phyloP scores from a whole-genome alignment of 257 asterid genomes.

The Asclepias syriaca region DNA sequence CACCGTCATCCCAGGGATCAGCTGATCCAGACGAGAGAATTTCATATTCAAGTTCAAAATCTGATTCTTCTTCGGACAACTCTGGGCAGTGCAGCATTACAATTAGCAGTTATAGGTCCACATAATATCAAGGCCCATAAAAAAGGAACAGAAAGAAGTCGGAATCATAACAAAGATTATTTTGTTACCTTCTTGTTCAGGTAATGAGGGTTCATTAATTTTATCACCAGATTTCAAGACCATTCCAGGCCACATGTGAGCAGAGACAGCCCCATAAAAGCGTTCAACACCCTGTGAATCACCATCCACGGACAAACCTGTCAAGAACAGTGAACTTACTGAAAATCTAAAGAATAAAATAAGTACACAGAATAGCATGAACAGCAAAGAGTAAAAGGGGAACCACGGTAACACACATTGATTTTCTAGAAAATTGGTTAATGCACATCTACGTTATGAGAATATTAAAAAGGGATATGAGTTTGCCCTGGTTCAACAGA shows the following conservation, averaged over 20 bases:
- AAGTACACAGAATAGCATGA: neutral
- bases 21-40: slow-evolving; percentile 70
- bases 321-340: slow-evolving; percentile 4
- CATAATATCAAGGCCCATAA: neutral
- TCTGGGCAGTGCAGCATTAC: slow-evolving; percentile 37
- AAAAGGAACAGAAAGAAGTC: neutral
- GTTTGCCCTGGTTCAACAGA: neutral
- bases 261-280: slow-evolving; percentile 81
- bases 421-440: neutral
- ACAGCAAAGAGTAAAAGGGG: neutral
- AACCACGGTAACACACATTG: neutral
- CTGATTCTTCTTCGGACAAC: slow-evolving; percentile 70
- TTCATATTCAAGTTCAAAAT: slow-evolving; percentile 71
- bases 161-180: neutral
- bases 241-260: slow-evolving; percentile 99
- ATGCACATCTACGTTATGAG: neutral
- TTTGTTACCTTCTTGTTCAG: slow-evolving; percentile 61
- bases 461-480: neutral
- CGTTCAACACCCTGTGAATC: slow-evolving; percentile 95
- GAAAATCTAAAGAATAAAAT: neutral
- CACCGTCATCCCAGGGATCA: slow-evolving; percentile 67
- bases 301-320: slow-evolving; percentile 56
- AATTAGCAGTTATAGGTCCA: neutral
- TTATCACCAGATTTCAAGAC: slow-evolving; percentile 82
- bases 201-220: slow-evolving; percentile 66